Evolutionary conservation across 768 basidiomycete genomes (phyloP).

Genomic region (Macrolepiota fuliginosa): DNA sequence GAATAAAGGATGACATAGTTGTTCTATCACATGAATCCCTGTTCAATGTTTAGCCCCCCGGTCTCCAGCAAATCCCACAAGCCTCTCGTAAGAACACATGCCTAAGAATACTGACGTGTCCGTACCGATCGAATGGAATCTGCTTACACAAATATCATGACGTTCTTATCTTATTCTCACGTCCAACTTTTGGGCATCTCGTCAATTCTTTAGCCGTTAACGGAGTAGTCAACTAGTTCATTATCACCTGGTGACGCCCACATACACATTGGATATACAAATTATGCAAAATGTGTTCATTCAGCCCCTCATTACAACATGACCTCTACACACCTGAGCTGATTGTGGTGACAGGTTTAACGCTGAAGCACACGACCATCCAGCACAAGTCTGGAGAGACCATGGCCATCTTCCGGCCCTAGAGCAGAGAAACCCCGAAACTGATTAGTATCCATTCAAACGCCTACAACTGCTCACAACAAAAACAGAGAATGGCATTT

Average conservation of each 20-base stretch:
- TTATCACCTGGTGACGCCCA: background rate
- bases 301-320: conserved; percentile 1
- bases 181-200: background rate
- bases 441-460: conserved; percentile 1
- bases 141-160: background rate
- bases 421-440: background rate
- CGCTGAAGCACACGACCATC: conserved; percentile 3
- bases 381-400: conserved; percentile 13
- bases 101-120: background rate
- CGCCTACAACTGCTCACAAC: background rate
- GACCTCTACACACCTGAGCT: conserved; percentile 11
- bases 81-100: background rate
- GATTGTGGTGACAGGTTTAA: conserved; percentile 5
- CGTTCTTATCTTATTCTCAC: background rate
- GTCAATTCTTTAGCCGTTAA: background rate
- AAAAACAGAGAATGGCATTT: background rate
- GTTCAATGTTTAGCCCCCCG: background rate
- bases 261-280: background rate
- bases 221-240: too few species aligned
- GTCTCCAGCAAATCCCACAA: background rate
- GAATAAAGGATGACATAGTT: conserved; percentile 6
- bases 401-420: conserved; percentile 1
- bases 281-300: background rate
- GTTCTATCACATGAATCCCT: conserved; percentile 4
- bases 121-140: background rate